Evolutionary conservation across 2,329 filamentous ascomycete genomes (phyloP).

Genomic region (Colletotrichum eremochloae): DNA sequence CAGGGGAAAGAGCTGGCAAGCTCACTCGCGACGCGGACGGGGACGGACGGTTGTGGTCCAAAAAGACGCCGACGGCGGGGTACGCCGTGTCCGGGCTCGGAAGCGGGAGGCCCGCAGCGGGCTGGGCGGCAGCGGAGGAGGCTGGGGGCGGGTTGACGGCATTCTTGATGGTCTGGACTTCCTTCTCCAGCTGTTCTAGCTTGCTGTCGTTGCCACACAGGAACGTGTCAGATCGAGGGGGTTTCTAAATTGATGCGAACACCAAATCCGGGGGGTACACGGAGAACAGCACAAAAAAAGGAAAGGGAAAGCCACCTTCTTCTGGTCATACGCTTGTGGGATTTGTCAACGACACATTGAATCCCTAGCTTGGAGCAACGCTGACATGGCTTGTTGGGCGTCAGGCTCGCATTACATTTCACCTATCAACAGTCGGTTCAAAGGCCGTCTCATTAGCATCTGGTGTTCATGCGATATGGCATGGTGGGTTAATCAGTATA

Average conservation of each 20-base stretch:
- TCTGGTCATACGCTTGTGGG: conserved; percentile 61
- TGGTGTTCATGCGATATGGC: not conserved
- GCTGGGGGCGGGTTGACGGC: conserved; percentile 53
- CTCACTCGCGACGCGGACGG: conserved; percentile 35
- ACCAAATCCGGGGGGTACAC: not conserved
- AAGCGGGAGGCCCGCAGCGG: conserved; percentile 43
- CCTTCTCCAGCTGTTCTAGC: conserved; percentile 56
- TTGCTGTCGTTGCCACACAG: conserved; percentile 55
- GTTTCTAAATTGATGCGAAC: not conserved
- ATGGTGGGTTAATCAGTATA: not conserved
- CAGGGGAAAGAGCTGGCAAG: conserved; percentile 36
- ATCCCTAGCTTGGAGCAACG: conserved; percentile 60
- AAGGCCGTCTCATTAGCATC: conserved; percentile 12
- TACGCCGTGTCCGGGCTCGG: conserved; percentile 48
- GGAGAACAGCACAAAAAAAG: not conserved
- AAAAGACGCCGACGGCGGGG: conserved; percentile 42
- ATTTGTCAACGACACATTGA: conserved; percentile 61
- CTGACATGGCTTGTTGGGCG: conserved; percentile 57
- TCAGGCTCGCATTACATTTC: conserved; percentile 57
- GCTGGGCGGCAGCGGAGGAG: conserved; percentile 20
- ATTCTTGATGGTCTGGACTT: conserved; percentile 43
- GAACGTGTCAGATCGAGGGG: conserved; percentile 23
- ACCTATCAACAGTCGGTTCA: conserved; percentile 51
- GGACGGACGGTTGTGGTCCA: conserved; percentile 40
- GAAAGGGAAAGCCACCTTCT: conserved; percentile 52